These are phyloP conservation scores for Erucastrum elatum DNA, from an alignment of 345 rosid species.

Conservation along the genomic window DNA sequence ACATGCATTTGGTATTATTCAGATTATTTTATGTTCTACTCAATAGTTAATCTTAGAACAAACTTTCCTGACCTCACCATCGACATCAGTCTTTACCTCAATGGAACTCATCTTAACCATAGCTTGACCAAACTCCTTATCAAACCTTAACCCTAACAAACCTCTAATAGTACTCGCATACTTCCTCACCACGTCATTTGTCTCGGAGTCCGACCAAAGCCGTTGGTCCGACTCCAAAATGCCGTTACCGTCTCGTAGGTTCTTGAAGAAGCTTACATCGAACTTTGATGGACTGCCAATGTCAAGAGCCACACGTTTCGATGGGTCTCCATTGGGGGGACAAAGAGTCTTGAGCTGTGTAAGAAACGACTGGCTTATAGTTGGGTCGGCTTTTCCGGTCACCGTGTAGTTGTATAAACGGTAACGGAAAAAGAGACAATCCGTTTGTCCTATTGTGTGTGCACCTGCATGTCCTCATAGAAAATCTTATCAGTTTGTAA, in stretches of 20 bases:
- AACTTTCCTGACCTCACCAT: constrained; percentile 67
- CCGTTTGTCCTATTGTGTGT: constrained; percentile 75
- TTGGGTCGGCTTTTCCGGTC: constrained; percentile 64
- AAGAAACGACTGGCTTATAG: constrained; percentile 57
- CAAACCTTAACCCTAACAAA: constrained; percentile 57
- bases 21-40: not conserved
- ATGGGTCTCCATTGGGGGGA: constrained; percentile 60
- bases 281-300: constrained; percentile 52
- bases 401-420: constrained; percentile 72
- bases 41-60: constrained; percentile 63
- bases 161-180: constrained; percentile 62
- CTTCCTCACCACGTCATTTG: constrained; percentile 48
- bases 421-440: constrained; percentile 63
- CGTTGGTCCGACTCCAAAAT: constrained; percentile 78
- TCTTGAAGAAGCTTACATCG: constrained; percentile 62
- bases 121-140: constrained; percentile 58
- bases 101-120: constrained; percentile 79
- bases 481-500: not conserved
- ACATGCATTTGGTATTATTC: not conserved
- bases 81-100: constrained; percentile 59
- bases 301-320: constrained; percentile 61
- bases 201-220: constrained; percentile 60
- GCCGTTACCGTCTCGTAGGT: constrained; percentile 60
- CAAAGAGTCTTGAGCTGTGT: constrained; percentile 57
- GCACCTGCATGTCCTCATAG: constrained; percentile 47